Base-by-base conservation (phyloP, 352 stramenopile genomes). In the Phytophthora pini region DNA sequence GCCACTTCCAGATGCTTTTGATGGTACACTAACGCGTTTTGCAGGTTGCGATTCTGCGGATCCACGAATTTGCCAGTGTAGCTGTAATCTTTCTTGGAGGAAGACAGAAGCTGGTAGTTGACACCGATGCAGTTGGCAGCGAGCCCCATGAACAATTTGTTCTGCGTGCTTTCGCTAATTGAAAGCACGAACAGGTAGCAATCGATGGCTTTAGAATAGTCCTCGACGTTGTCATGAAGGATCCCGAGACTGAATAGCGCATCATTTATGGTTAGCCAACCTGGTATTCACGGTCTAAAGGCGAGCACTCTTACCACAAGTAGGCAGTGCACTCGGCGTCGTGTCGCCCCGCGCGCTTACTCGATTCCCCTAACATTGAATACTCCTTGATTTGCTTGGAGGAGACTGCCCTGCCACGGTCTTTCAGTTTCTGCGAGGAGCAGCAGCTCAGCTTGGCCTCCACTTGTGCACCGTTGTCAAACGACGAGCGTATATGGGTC, bases 111-210 rank as follows among this genome's bases (percentile, higher is more conserved):
- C 75, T 96, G 90, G 61, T 93, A 93, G 71, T 96, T 79, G 59
- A 97, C 87, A 22, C 90, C 90, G 49, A 97, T 96, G 67, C 88
- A 96, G 58, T 96, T 96, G 43, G 90, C 74, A 6, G 88, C 88
- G 15, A 97, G 71, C 3, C 68, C 82, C 50, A 89, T 83, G 58
- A 93, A 94, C 24, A 88, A 45, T 44, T 70, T 82, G 52, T 96
- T 87, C 36, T 94, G 70, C 13, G 88, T 89, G 64, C 87, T 89
- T 41, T 92, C 77, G 43, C 88, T 94, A 58, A 97, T 92, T 4
- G 78, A 92, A 10, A 97, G 82, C 65, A 95, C 91, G 44, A 94
- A 65, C 49, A 92, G 63, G 64, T 96, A 97, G 68, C 74, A 89
- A 44, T 95, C 89, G 48, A 97, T 92, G 26, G 89, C 90, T 52